Evolutionary conservation across 345 rosid species (phyloP).

Genomic region (Kandelia obovata): DNA sequence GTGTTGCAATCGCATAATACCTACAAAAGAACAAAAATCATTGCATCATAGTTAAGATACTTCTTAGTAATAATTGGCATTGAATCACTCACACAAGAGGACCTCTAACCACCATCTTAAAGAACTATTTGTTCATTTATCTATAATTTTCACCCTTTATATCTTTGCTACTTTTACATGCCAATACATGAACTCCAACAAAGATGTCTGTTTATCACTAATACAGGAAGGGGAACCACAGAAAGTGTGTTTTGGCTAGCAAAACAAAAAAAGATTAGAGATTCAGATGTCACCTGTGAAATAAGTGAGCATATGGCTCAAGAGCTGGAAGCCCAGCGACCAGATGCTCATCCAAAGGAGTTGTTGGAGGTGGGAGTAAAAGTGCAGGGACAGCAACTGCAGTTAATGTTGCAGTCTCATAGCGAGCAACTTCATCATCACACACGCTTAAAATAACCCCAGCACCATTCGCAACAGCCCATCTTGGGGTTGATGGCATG

Average conservation of each 20-base stretch:
- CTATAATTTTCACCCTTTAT: background rate
- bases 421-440: constrained; percentile 95
- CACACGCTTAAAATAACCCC: constrained; percentile 97
- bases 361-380: constrained; percentile 94
- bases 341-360: constrained; percentile 89
- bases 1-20: constrained; percentile 95
- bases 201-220: background rate
- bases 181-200: background rate
- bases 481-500: constrained; percentile 87
- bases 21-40: constrained; percentile 36
- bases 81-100: background rate
- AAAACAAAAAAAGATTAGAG: background rate
- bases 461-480: constrained; percentile 99
- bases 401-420: constrained; percentile 89
- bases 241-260: background rate
- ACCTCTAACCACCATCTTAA: background rate
- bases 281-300: constrained; percentile 63
- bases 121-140: constrained; percentile 3
- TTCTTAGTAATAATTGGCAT: background rate
- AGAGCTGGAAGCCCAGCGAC: constrained; percentile 99
- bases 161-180: background rate
- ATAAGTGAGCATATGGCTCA: constrained; percentile 92
- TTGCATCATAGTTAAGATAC: background rate
- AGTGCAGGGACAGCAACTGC: constrained; percentile 98
- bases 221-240: background rate